These are phyloP conservation scores for Keqinozyma sinolaborantium DNA, from an alignment of 1,139 yeast species.

Conservation along the genomic window DNA sequence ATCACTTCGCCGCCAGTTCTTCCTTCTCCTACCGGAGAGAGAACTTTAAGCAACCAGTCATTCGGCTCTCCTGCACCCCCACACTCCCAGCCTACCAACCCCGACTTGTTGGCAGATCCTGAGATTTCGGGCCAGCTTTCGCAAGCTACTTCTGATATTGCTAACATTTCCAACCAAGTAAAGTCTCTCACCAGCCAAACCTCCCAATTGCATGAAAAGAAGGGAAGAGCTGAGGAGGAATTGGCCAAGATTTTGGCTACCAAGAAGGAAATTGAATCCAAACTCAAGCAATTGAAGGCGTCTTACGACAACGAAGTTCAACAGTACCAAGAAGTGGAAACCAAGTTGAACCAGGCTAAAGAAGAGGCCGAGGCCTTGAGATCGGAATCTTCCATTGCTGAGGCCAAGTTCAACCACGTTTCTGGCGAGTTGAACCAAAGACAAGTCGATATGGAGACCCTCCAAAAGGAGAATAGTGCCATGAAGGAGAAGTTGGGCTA, in stretches of 20 bases:
- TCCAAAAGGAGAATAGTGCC: conserved; percentile 62
- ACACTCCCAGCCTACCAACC: conserved; percentile 19
- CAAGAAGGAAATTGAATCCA: conserved; percentile 69
- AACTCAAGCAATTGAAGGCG: conserved; percentile 61
- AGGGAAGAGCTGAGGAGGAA: conserved; percentile 74
- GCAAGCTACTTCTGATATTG: conserved; percentile 79
- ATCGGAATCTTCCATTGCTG: conserved; percentile 74
- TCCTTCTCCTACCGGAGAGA: conserved; percentile 1
- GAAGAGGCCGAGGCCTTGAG: conserved; percentile 71
- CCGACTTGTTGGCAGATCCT: conserved; percentile 55
- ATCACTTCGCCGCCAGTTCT: conserved; percentile 6
- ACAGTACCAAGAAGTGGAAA: conserved; percentile 70
- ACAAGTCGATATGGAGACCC: conserved; percentile 56
- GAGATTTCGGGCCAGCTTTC: conserved; percentile 67
- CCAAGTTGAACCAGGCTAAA: conserved; percentile 52
- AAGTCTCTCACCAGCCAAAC: conserved; percentile 77
- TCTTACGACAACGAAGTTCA: conserved; percentile 78
- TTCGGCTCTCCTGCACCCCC: conserved; percentile 4
- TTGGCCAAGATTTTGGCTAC: conserved; percentile 58
- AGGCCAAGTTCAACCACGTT: conserved; percentile 75
- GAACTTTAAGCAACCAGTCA: conserved; percentile 6
- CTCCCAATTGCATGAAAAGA: conserved; percentile 63
- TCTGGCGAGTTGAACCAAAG: conserved; percentile 64
- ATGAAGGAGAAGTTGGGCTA: conserved; percentile 66
- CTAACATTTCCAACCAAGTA: conserved; percentile 82